A percentile compares a stretch with the other conserved stretches of the same genome.
These are phyloP conservation scores for Nothopassalora personata DNA, from an alignment of 2,329 filamentous ascomycete genomes.

Conservation along the genomic window DNA sequence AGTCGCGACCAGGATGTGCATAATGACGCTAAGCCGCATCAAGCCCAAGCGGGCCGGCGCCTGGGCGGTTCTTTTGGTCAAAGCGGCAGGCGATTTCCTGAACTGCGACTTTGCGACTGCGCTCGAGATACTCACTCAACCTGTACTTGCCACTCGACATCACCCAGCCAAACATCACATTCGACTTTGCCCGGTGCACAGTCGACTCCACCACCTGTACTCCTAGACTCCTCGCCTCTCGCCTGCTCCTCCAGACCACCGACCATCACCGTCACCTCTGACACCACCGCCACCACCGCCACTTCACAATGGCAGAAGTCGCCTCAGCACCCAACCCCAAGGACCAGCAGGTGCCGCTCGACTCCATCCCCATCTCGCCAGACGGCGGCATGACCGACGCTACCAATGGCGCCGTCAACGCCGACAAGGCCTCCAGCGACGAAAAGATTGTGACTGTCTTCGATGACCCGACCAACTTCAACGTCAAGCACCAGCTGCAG, in stretches of 20 bases:
- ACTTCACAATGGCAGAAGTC: constrained; percentile 32
- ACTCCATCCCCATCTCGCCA: constrained; percentile 53
- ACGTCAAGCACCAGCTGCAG: constrained; percentile 96
- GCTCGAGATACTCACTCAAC: neutral
- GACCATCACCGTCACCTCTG: neutral
- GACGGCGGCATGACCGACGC: constrained; percentile 43
- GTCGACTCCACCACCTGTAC: neutral
- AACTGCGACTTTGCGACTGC: neutral
- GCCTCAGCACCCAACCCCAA: constrained; percentile 19
- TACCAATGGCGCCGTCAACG: constrained; percentile 43
- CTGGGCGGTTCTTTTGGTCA: neutral
- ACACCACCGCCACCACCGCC: constrained; percentile 9
- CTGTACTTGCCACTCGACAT: neutral
- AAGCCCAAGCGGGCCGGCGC: neutral
- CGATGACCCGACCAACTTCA: constrained; percentile 98
- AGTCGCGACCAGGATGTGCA: neutral
- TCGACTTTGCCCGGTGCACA: constrained; percentile 1
- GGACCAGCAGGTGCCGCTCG: constrained; percentile 45
- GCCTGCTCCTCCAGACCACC: neutral
- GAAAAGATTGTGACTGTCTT: constrained; percentile 82
- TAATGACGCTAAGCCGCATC: neutral
- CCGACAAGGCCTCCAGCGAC: constrained; percentile 35
- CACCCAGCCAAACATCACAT: constrained; percentile 1
- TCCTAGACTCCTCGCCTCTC: neutral
- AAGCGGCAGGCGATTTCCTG: neutral